Evolutionary conservation across 1,139 yeast genomes (phyloP).

Genomic region (Pichia sp.): DNA sequence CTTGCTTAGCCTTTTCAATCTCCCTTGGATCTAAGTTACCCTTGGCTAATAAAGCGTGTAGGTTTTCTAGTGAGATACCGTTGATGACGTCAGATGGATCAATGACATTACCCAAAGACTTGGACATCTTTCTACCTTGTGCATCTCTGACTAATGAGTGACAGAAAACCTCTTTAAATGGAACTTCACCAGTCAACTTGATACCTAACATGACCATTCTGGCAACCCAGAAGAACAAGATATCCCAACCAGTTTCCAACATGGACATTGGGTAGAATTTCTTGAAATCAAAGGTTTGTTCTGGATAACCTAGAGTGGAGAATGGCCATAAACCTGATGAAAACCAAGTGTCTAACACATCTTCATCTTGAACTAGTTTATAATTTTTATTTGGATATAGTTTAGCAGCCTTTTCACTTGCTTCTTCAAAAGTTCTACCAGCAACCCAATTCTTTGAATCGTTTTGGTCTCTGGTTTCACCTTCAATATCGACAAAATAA

Average conservation of each 20-base stretch:
- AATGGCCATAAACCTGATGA: slow-evolving; percentile 98
- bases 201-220: slow-evolving; percentile 92
- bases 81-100: slow-evolving; percentile 92
- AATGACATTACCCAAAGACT: slow-evolving; percentile 91
- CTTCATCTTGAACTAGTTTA: slow-evolving; percentile 90
- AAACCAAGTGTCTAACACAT: slow-evolving; percentile 97
- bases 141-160: slow-evolving; percentile 98
- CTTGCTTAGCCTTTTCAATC: slow-evolving; percentile 76
- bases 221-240: slow-evolving; percentile 96
- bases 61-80: slow-evolving; percentile 73
- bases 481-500: slow-evolving; percentile 78
- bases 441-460: slow-evolving; percentile 86
- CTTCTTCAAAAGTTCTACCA: slow-evolving; percentile 78
- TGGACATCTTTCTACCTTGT: slow-evolving; percentile 98
- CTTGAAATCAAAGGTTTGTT: slow-evolving; percentile 61
- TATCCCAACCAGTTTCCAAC: slow-evolving; percentile 99
- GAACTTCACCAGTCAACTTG: slow-evolving; percentile 84
- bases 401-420: slow-evolving; percentile 66
- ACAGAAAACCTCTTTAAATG: slow-evolving; percentile 95
- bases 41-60: slow-evolving; percentile 65
- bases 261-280: slow-evolving; percentile 83
- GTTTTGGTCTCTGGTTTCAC: slow-evolving; percentile 48
- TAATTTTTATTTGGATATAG: slow-evolving; percentile 66
- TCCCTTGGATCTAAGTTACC: slow-evolving; percentile 93
- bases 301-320: slow-evolving; percentile 95